These are phyloP conservation scores for Oemleria cerasiformis DNA, from an alignment of 306 rosid species.

Conservation along the genomic window DNA sequence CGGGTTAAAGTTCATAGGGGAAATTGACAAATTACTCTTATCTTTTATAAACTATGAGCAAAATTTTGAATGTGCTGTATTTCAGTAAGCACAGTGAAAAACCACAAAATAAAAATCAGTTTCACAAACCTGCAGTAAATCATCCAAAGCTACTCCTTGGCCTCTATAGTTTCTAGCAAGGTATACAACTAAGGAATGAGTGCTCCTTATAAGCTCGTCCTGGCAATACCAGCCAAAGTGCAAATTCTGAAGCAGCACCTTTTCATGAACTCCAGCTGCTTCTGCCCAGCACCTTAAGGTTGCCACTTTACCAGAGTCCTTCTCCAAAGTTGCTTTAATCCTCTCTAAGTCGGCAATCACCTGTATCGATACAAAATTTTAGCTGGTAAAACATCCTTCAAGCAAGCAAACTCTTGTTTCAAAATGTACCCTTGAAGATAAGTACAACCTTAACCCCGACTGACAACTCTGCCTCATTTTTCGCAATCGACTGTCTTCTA, in stretches of 20 bases:
- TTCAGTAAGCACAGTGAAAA: neutral
- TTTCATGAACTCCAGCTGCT: conserved; percentile 64
- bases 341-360: conserved; percentile 68
- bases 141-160: conserved; percentile 70
- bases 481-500: conserved; percentile 42
- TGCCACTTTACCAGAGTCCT: conserved; percentile 50
- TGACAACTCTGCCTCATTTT: conserved; percentile 77
- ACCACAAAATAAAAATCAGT: neutral
- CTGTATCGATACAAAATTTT: conserved; percentile 32
- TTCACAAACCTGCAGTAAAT: conserved; percentile 76
- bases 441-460: conserved; percentile 67
- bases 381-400: conserved; percentile 1
- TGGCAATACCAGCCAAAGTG: conserved; percentile 63
- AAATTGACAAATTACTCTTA: too few relatives aligned
- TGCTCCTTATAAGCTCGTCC: conserved; percentile 76
- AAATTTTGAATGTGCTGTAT: neutral
- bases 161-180: conserved; percentile 78
- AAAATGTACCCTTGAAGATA: conserved; percentile 13
- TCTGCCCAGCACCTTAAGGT: conserved; percentile 81
- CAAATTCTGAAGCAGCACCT: conserved; percentile 50
- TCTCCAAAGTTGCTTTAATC: conserved; percentile 58
- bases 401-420: neutral
- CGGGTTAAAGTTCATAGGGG: too few relatives aligned
- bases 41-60: neutral
- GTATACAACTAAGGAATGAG: conserved; percentile 66